Evolutionary conservation across 495 filamentous ascomycete species (phyloP).

Genomic region (Lasiosphaeris hirsuta): DNA sequence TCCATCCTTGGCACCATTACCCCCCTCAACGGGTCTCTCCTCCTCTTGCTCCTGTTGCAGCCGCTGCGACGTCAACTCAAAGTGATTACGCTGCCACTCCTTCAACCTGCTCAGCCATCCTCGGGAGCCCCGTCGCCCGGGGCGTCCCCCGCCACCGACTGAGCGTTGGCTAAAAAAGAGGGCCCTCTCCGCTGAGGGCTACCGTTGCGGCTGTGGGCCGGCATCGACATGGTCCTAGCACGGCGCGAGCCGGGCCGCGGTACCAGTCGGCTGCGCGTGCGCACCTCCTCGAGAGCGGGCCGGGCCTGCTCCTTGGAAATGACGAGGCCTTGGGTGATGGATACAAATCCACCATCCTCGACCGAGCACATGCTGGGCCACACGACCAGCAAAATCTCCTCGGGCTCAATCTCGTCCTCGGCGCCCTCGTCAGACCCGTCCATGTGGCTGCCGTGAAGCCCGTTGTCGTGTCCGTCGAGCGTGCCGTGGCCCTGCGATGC

Average conservation of each 20-base stretch:
- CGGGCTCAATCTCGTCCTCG: slow-evolving; percentile 32
- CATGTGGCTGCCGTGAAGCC: slow-evolving; percentile 4
- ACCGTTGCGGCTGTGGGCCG: slow-evolving; percentile 20
- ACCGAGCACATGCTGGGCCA: slow-evolving; percentile 40
- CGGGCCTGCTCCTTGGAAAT: slow-evolving; percentile 39
- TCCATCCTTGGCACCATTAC: background rate
- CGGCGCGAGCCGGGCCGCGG: slow-evolving; percentile 24
- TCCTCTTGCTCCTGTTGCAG: background rate
- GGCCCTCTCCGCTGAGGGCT: slow-evolving; percentile 14
- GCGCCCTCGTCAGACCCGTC: slow-evolving; percentile 9
- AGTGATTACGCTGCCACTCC: background rate
- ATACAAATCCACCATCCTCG: slow-evolving; percentile 33
- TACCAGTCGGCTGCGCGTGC: slow-evolving; percentile 18
- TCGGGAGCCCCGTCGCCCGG: background rate
- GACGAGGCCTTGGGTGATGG: slow-evolving; percentile 35
- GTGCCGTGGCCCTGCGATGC: background rate
- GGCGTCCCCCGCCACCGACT: slow-evolving; percentile 13
- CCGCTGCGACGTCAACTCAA: too few species aligned
- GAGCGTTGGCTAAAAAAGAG: slow-evolving; percentile 24
- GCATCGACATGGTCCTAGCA: slow-evolving; percentile 32
- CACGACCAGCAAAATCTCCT: slow-evolving; percentile 36
- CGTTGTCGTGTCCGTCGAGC: background rate
- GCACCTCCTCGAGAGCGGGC: slow-evolving; percentile 31
- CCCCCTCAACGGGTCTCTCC: background rate
- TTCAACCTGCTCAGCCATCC: background rate